A percentile compares a stretch with the other conserved stretches of the same genome.
These are phyloP conservation scores for Coleophoma crateriformis DNA, from an alignment of 2,329 filamentous ascomycete genomes.

Conservation along the genomic window DNA sequence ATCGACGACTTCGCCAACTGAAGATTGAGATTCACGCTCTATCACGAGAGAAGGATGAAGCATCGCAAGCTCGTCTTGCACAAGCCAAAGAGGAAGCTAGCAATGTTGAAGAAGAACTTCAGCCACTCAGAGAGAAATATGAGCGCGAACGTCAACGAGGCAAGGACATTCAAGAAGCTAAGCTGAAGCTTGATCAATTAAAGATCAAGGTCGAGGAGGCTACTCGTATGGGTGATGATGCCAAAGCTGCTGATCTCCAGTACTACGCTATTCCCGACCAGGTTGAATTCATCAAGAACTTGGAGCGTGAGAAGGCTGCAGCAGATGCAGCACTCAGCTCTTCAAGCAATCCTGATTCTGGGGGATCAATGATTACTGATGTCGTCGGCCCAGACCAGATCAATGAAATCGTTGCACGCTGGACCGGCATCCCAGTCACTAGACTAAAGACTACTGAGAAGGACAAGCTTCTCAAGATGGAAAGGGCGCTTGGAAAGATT, in stretches of 20 bases:
- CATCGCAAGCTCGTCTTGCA: slow-evolving; percentile 75
- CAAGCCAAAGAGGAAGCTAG: slow-evolving; percentile 85
- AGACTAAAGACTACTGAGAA: slow-evolving; percentile 92
- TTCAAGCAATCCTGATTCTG: slow-evolving; percentile 46
- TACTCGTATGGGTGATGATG: slow-evolving; percentile 78
- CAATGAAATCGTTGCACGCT: slow-evolving; percentile 94
- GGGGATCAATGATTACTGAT: slow-evolving; percentile 78
- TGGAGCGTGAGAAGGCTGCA: slow-evolving; percentile 75
- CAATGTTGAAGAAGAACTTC: slow-evolving; percentile 89
- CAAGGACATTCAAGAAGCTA: slow-evolving; percentile 88
- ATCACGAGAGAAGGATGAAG: slow-evolving; percentile 89
- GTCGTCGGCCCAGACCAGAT: slow-evolving; percentile 96
- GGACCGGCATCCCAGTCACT: slow-evolving; percentile 98
- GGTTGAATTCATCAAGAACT: slow-evolving; percentile 68
- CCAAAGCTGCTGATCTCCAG: slow-evolving; percentile 86
- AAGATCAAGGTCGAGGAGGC: slow-evolving; percentile 91
- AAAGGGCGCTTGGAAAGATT: slow-evolving; percentile 73
- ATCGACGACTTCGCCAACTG: slow-evolving; percentile 82
- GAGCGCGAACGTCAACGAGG: slow-evolving; percentile 87
- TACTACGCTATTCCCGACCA: slow-evolving; percentile 98
- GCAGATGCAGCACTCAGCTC: slow-evolving; percentile 68
- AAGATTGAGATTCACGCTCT: slow-evolving; percentile 97
- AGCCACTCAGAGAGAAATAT: slow-evolving; percentile 91
- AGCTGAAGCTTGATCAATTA: slow-evolving; percentile 88
- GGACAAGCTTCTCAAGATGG: slow-evolving; percentile 98